Conservation (phyloP, 805 yeast species). For the Schwanniomyces yamadae region DNA sequence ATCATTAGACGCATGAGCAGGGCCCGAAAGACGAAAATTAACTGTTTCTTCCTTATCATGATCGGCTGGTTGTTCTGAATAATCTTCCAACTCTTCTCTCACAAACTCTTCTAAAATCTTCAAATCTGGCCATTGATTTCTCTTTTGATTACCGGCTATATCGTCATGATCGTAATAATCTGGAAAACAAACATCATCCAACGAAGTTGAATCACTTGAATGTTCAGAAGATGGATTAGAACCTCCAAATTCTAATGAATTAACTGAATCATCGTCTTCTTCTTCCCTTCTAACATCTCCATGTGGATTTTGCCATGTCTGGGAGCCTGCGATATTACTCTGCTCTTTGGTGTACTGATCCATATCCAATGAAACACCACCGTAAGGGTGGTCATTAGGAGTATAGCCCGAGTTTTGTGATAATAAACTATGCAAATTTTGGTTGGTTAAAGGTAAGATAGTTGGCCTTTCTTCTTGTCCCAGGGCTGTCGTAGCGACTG, state of each 20-base stretch:
- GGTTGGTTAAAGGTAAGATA: slow-evolving; percentile 35
- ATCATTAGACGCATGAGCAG: background rate
- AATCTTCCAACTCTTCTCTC: slow-evolving; percentile 55
- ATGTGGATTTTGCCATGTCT: slow-evolving; percentile 6
- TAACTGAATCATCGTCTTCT: slow-evolving; percentile 17
- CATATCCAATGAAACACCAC: slow-evolving; percentile 39
- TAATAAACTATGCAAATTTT: slow-evolving; percentile 32
- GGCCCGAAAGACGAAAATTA: slow-evolving; percentile 29
- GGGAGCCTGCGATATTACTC: slow-evolving; percentile 14
- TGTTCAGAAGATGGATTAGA: slow-evolving; percentile 69
- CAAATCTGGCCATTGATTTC: slow-evolving; percentile 80
- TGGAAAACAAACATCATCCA: slow-evolving; percentile 92
- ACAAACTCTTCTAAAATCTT: slow-evolving; percentile 73
- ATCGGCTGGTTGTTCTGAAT: slow-evolving; percentile 1
- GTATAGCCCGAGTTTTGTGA: slow-evolving; percentile 8
- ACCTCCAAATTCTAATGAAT: slow-evolving; percentile 42
- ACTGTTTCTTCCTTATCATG: slow-evolving; percentile 18
- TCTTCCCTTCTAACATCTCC: slow-evolving; percentile 9
- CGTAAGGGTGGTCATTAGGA: slow-evolving; percentile 14
- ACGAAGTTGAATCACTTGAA: slow-evolving; percentile 64
- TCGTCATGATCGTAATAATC: slow-evolving; percentile 48
- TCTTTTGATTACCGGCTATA: slow-evolving; percentile 16
- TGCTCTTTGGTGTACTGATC: slow-evolving; percentile 37
- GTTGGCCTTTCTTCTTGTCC: background rate
- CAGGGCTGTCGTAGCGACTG: background rate